Evolutionary conservation across 2,329 filamentous ascomycete species (phyloP), one percentile per base, ranked within the genome.

Genomic region (Alternaria metachromatica): DNA sequence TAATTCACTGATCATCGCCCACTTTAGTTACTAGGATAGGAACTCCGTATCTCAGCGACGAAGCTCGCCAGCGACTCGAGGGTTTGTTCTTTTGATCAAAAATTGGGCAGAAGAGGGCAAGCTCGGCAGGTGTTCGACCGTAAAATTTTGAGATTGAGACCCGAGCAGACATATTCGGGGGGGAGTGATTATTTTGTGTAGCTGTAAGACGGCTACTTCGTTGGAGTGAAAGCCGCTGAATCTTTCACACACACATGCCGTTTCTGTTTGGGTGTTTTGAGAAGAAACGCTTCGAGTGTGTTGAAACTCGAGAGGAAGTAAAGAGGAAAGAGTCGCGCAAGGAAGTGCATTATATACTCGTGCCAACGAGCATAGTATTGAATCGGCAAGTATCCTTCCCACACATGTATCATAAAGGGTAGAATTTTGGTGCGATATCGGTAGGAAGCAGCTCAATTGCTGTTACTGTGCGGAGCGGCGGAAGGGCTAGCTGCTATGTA

Each of bases 111-210:
- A 37, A 37, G 13, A 5, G 15, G 2, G n/a, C 33, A 37, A 37
- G 8, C 15, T n/a, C 7, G 33, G 13, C 13, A 37, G 13, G 8
- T 9, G 33, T n/a, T 37, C 13, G 8, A 37, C 15, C 33, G 15
- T n/a, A n/a, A 0, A 10, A 5, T 37, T 9, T n/a, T 9, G 15
- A 3, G 15, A n/a, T 4, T 4, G n/a, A 37, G 1, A 5, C 33
- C 33, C 0, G 15, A 37, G 33, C 15, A 15, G 33, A 37, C 15
- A 37, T n/a, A 15, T 8, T 37, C 13, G 0, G 4, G 13, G 13
- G 3, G 7, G 33, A 5, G 2, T 3, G 4, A 2, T n/a, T 9
- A 5, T n/a, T n/a, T n/a, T 5, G 13, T 37, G 15, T 8, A 37
- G 15, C 15, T 37, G 1, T n/a, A 9, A n/a, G 7, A n/a, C 33